phyloP scores from a whole-genome alignment of 495 filamentous ascomycete genomes.

The Xylaria cubensis region DNA sequence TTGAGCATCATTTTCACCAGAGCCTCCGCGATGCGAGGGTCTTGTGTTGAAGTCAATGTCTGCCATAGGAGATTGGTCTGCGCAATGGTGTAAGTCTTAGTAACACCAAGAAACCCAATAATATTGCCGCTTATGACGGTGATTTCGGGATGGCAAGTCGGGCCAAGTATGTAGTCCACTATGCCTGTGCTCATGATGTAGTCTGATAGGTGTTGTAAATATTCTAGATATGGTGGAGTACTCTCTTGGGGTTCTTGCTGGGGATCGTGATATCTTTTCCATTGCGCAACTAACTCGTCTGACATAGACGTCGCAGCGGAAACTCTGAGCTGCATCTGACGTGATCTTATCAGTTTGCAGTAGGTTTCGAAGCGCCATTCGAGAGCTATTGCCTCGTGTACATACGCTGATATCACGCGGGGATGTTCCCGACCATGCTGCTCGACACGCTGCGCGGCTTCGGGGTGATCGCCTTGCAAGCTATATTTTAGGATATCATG shows the following conservation, averaged over 20 bases:
- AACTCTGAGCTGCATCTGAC: constrained; percentile 90
- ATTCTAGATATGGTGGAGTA: constrained; percentile 41
- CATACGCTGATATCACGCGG: constrained; percentile 33
- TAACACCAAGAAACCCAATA: constrained; percentile 86
- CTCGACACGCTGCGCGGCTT: constrained; percentile 40
- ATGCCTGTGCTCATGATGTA: constrained; percentile 70
- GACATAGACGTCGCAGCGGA: constrained; percentile 75
- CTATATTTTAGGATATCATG: constrained; percentile 49
- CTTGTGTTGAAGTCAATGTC: constrained; percentile 79
- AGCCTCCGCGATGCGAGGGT: constrained; percentile 82
- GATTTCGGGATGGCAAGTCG: constrained; percentile 90
- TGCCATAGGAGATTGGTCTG: constrained; percentile 88
- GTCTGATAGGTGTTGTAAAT: constrained; percentile 68
- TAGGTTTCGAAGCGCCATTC: constrained; percentile 75
- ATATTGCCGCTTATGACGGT: constrained; percentile 83
- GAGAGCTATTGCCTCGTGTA: constrained; percentile 57
- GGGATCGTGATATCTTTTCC: constrained; percentile 52
- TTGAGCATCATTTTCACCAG: constrained; percentile 75
- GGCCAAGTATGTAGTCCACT: constrained; percentile 85
- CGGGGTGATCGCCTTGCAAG: constrained; percentile 47
- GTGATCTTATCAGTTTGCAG: constrained; percentile 74
- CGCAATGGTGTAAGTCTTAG: constrained; percentile 68
- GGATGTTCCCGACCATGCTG: constrained; percentile 42
- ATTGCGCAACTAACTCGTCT: constrained; percentile 69
- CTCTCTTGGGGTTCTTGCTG: constrained; percentile 51